phyloP scores from a whole-genome alignment of 208 protist species.

The Entamoeba moshkovskii region DNA sequence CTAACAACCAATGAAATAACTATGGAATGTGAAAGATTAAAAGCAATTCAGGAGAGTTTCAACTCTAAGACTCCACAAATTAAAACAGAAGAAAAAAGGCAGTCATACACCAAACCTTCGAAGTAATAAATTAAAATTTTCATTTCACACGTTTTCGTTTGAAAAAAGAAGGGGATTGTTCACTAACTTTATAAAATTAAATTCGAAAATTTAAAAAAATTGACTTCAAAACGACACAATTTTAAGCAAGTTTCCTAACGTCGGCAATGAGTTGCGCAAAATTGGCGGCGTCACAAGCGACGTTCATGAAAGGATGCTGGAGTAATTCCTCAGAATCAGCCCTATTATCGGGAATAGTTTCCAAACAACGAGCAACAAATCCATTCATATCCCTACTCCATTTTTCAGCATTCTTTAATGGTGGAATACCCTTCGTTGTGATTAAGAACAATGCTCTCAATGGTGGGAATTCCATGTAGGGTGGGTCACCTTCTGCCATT shows the following conservation, averaged over 20 bases:
- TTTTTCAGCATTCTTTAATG: background rate
- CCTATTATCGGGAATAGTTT: conserved; percentile 12
- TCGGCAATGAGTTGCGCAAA: background rate
- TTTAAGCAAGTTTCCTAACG: background rate
- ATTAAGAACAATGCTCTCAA: background rate
- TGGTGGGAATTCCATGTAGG: conserved; percentile 7
- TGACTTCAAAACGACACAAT: too few species aligned
- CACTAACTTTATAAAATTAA: too few species aligned
- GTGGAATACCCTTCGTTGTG: background rate
- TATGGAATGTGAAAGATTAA: too few species aligned
- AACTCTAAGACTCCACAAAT: too few species aligned
- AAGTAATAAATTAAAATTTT: too few species aligned
- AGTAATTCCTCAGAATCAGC: background rate
- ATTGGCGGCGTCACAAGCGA: background rate
- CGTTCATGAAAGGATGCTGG: background rate
- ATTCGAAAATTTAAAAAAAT: too few species aligned
- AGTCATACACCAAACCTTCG: too few species aligned
- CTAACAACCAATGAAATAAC: too few species aligned
- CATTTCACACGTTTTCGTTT: too few species aligned
- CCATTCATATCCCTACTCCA: background rate
- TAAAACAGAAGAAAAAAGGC: too few species aligned
- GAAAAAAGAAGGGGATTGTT: too few species aligned
- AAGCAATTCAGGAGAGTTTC: too few species aligned
- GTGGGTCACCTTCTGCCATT: conserved; percentile 14
- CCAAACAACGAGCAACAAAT: conserved; percentile 21